Percentiles rank a stretch among this genome's conserved stretches.
phyloP scores from a whole-genome alignment of 768 basidiomycete species.

The Trametes cingulata region DNA sequence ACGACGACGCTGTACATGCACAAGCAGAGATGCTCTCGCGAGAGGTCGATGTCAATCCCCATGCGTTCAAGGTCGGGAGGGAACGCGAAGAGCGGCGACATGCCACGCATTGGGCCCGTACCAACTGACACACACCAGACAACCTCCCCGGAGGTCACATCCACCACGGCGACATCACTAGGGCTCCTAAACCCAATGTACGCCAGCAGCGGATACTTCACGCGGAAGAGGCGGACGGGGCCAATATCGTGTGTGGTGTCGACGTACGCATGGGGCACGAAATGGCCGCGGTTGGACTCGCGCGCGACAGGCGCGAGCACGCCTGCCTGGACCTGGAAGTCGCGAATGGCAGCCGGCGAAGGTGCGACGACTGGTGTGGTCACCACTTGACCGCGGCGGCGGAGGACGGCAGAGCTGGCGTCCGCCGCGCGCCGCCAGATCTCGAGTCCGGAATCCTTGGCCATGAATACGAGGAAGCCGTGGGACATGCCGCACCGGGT shows the following conservation, averaged over 20 bases:
- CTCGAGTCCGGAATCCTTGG: constrained; percentile 24
- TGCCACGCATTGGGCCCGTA: constrained; percentile 5
- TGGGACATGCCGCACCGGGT: constrained; percentile 13
- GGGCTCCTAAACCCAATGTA: constrained; percentile 10
- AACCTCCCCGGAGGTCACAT: constrained; percentile 15
- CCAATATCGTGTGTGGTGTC: constrained; percentile 15
- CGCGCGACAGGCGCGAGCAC: constrained; percentile 4
- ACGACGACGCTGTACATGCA: constrained; percentile 22
- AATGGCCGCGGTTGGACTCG: constrained; percentile 18
- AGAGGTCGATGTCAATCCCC: constrained; percentile 24
- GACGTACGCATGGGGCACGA: constrained; percentile 27
- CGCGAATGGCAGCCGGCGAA: constrained; percentile 16
- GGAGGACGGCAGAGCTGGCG: not conserved
- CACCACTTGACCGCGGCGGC: not conserved
- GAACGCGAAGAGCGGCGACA: constrained; percentile 6
- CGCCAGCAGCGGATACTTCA: constrained; percentile 19
- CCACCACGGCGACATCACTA: constrained; percentile 19
- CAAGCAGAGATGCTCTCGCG: constrained; percentile 14
- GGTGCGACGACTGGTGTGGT: constrained; percentile 14
- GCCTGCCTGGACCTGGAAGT: constrained; percentile 16
- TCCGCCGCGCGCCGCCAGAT: constrained; percentile 25
- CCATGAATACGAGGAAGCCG: constrained; percentile 21
- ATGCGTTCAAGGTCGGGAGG: constrained; percentile 2
- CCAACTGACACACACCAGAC: constrained; percentile 14
- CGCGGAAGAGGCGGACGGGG: constrained; percentile 17